Percentiles rank a stretch among this genome's conserved stretches.
Conservation (phyloP, 2,329 filamentous ascomycete genomes). For the Alternaria sp. region DNA sequence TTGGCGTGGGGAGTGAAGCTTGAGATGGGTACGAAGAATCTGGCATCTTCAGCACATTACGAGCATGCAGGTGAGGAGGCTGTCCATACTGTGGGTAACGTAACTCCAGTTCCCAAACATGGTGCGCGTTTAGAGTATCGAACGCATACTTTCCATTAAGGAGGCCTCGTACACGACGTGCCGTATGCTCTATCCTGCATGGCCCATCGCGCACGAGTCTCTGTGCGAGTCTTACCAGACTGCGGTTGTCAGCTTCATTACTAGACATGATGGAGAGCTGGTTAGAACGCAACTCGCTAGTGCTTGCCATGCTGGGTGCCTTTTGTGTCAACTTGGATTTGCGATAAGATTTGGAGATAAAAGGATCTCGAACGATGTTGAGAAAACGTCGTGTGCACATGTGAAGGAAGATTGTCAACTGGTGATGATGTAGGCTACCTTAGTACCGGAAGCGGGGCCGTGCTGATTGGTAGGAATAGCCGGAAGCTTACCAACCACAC, state of each 20-base stretch:
- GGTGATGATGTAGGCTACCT: constrained; percentile 8
- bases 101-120: constrained; percentile 47
- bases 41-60: constrained; percentile 8
- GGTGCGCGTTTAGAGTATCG: constrained; percentile 40
- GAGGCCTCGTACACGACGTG: constrained; percentile 41
- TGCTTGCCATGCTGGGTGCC: not conserved
- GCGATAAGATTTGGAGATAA: accelerated
- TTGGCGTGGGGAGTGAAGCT: constrained; percentile 27
- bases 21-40: constrained; percentile 38
- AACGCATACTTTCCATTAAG: constrained; percentile 42
- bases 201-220: constrained; percentile 51
- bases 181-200: constrained; percentile 31
- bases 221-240: constrained; percentile 50
- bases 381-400: not conserved
- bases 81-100: constrained; percentile 42
- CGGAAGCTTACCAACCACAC: constrained; percentile 5
- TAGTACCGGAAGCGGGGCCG: constrained; percentile 3
- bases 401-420: not conserved
- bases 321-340: too few relatives aligned
- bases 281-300: not conserved
- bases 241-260: constrained; percentile 18
- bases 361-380: accelerated
- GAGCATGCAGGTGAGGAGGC: too few relatives aligned
- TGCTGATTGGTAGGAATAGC: constrained; percentile 7
- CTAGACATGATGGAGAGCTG: too few relatives aligned